Evolutionary conservation across 345 rosid genomes (phyloP).

Genomic region (Aegle marmelos): DNA sequence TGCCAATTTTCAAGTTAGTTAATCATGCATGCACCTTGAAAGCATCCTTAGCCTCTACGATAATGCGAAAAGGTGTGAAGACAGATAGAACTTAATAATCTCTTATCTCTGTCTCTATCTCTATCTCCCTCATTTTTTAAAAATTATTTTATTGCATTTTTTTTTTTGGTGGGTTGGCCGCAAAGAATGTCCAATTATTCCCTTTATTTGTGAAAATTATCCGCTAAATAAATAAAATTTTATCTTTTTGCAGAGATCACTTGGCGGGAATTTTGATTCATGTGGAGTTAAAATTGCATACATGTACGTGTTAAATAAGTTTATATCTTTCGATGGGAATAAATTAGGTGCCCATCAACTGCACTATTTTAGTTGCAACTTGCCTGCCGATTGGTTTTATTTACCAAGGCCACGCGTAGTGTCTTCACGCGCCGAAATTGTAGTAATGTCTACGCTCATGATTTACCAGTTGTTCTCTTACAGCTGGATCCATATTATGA

Average conservation of each 20-base stretch:
- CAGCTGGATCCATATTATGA: not conserved
- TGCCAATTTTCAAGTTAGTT: not conserved
- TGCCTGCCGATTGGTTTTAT: not conserved
- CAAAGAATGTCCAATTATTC: not conserved
- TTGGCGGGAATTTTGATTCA: not conserved
- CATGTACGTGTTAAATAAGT: not conserved
- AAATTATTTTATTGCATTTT: not conserved
- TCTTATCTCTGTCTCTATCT: not conserved
- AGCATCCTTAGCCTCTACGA: not conserved
- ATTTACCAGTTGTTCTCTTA: not conserved
- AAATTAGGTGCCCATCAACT: not conserved
- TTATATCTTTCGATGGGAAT: not conserved
- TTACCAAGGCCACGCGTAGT: not conserved
- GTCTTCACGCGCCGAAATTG: not conserved
- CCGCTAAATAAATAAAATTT: not conserved
- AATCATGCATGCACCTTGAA: not conserved
- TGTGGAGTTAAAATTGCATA: not conserved
- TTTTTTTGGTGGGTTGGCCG: not conserved
- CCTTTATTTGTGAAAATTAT: not conserved
- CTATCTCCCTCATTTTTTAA: not conserved
- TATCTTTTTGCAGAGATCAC: not conserved
- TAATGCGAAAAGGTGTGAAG: not conserved
- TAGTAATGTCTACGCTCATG: not conserved
- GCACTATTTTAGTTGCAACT: not conserved
- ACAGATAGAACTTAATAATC: not conserved